These are phyloP conservation scores for Debaryomyces sp. DNA, from an alignment of 1,139 yeast species.

Conservation along the genomic window DNA sequence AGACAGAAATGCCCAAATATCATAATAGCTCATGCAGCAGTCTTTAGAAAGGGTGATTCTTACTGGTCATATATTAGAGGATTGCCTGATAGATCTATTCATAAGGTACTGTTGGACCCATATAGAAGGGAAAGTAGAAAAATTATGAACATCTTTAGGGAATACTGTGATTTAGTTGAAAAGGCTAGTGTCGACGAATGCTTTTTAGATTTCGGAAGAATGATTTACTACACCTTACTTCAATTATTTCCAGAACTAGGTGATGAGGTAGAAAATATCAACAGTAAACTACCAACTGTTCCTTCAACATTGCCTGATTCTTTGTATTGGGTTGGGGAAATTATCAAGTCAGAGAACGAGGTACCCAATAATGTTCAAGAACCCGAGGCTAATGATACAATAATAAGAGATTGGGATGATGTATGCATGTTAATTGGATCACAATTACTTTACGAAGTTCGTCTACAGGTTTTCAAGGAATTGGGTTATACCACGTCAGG, in stretches of 20 bases:
- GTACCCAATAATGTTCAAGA: constrained; percentile 19
- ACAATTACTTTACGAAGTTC: constrained; percentile 51
- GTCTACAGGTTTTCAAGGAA: constrained; percentile 53
- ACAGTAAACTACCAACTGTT: constrained; percentile 48
- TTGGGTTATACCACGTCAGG: constrained; percentile 89
- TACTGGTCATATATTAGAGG: constrained; percentile 69
- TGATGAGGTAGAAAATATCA: constrained; percentile 15
- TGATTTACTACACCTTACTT: constrained; percentile 27
- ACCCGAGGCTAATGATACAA: not conserved
- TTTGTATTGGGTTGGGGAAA: constrained; percentile 33
- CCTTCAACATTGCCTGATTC: constrained; percentile 46
- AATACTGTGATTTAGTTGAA: constrained; percentile 68
- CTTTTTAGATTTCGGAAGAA: constrained; percentile 75
- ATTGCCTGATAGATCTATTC: constrained; percentile 48
- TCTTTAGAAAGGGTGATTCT: constrained; percentile 82
- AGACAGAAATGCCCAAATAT: constrained; percentile 72
- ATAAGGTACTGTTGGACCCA: constrained; percentile 90
- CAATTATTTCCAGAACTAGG: constrained; percentile 30
- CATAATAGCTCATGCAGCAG: constrained; percentile 89
- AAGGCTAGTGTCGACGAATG: constrained; percentile 97
- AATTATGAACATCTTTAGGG: constrained; percentile 62
- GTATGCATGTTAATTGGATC: constrained; percentile 69
- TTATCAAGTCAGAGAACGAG: constrained; percentile 20
- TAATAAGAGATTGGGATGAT: constrained; percentile 81
- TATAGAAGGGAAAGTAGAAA: constrained; percentile 86